Evolutionary conservation across 768 basidiomycete genomes (phyloP).

Genomic region (Leccinellum rugosiceps): DNA sequence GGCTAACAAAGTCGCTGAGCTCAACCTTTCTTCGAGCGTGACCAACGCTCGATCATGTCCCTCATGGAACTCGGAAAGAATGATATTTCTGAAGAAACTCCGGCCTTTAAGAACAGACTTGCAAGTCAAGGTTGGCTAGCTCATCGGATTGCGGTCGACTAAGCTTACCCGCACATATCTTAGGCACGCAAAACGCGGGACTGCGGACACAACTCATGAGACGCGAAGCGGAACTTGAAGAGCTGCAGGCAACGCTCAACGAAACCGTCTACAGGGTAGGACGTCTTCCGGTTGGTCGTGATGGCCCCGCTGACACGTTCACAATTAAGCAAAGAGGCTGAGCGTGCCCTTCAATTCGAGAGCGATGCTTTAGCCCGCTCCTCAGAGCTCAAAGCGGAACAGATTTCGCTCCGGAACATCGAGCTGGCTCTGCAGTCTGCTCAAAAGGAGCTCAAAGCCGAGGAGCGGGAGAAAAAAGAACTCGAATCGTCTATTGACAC

Average conservation of each 20-base stretch:
- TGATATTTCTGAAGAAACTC: conserved; percentile 38
- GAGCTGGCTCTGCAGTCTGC: conserved; percentile 46
- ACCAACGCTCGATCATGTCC: conserved; percentile 29
- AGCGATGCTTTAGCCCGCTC: conserved; percentile 43
- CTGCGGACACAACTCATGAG: conserved; percentile 35
- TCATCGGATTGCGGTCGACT: background rate
- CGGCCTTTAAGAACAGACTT: conserved; percentile 34
- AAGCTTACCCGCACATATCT: conserved; percentile 4
- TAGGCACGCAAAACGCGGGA: conserved; percentile 37
- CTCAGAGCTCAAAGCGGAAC: conserved; percentile 58
- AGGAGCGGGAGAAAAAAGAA: conserved; percentile 48
- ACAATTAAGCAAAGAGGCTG: conserved; percentile 56
- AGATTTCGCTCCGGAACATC: conserved; percentile 48
- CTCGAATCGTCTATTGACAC: conserved; percentile 56
- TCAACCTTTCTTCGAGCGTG: too few species aligned
- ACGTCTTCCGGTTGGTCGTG: background rate
- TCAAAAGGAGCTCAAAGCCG: conserved; percentile 48
- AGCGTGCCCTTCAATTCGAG: conserved; percentile 55
- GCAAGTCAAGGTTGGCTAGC: conserved; percentile 35
- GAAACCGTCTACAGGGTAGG: conserved; percentile 38
- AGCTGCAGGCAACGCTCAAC: conserved; percentile 31
- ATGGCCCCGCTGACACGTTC: conserved; percentile 5
- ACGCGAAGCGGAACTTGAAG: conserved; percentile 36
- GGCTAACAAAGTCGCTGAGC: too few species aligned
- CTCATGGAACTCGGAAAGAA: conserved; percentile 38